A percentile compares a stretch with the other conserved stretches of the same genome.
These are phyloP conservation scores for Metschnikowia colocasiae DNA, from an alignment of 805 yeast species.

Conservation along the genomic window DNA sequence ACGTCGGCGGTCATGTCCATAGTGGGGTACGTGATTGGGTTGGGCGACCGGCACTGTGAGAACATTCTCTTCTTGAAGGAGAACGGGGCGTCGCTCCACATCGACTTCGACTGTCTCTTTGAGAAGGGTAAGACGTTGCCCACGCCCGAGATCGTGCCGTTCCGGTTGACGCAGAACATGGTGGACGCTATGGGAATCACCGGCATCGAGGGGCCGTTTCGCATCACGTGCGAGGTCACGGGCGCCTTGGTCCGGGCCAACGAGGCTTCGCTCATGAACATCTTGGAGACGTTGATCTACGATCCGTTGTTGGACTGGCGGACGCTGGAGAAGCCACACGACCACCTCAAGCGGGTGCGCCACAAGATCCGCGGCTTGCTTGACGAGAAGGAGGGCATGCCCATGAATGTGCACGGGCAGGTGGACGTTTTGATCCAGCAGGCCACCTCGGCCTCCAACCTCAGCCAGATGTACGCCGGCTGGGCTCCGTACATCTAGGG, in stretches of 20 bases:
- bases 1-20: constrained; percentile 95
- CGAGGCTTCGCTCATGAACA: constrained; percentile 83
- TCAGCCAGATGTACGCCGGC: constrained; percentile 88
- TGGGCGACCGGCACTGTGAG: constrained; percentile 97
- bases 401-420: constrained; percentile 88
- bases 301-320: constrained; percentile 89
- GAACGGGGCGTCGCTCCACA: constrained; percentile 82
- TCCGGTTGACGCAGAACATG: constrained; percentile 83
- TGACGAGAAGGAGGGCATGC: constrained; percentile 72
- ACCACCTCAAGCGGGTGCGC: constrained; percentile 67
- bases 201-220: constrained; percentile 86
- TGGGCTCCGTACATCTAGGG: constrained; percentile 54
- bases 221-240: constrained; percentile 83
- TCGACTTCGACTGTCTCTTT: constrained; percentile 94
- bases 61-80: constrained; percentile 71
- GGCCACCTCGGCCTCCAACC: constrained; percentile 66
- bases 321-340: constrained; percentile 50
- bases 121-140: constrained; percentile 73
- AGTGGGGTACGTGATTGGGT: constrained; percentile 89
- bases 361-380: constrained; percentile 81
- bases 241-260: constrained; percentile 66
- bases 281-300: constrained; percentile 85
- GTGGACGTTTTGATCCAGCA: constrained; percentile 84
- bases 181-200: constrained; percentile 86
- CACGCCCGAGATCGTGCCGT: constrained; percentile 93